Conservation (phyloP, 2,329 filamentous ascomycete species). For the Trichoderma simmonsii region DNA sequence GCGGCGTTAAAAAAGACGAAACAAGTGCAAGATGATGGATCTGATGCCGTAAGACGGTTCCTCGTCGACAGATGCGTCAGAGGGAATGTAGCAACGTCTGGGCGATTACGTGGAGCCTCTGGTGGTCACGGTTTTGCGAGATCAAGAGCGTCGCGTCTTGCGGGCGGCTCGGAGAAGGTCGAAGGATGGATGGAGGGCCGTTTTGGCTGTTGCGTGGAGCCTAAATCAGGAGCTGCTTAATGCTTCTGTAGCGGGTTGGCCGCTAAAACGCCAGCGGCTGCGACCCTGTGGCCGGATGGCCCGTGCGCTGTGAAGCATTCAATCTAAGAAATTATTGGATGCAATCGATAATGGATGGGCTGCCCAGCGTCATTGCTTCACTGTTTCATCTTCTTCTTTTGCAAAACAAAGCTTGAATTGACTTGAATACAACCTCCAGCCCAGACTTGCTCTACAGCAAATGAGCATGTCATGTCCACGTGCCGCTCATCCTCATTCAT, state of each 20-base stretch:
- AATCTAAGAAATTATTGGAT: not conserved
- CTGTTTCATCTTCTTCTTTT: not conserved
- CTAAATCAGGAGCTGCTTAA: conserved; percentile 2
- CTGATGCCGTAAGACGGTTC: not conserved
- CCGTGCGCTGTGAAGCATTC: conserved; percentile 15
- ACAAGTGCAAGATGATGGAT: not conserved
- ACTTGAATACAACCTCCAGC: not conserved
- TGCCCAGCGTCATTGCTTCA: not conserved
- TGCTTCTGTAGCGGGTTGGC: not conserved
- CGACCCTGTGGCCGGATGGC: conserved; percentile 15
- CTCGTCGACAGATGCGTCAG: not conserved
- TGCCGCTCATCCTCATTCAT: conserved; percentile 27
- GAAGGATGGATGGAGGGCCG: not conserved
- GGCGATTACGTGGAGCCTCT: not conserved
- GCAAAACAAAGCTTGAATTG: not conserved
- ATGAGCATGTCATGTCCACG: conserved; percentile 31
- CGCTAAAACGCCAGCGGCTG: not conserved
- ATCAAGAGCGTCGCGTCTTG: conserved; percentile 12
- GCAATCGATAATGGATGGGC: not conserved
- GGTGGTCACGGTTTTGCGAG: conserved; percentile 3
- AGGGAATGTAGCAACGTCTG: not conserved
- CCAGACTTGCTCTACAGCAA: conserved; percentile 18
- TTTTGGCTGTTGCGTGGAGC: not conserved
- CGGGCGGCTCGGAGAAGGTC: conserved; percentile 13
- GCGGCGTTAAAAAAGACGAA: not conserved